Evolutionary conservation across 78 protist genomes (phyloP), one percentile per base, ranked within the genome.

Genomic region (Protostelium mycophagum): DNA sequence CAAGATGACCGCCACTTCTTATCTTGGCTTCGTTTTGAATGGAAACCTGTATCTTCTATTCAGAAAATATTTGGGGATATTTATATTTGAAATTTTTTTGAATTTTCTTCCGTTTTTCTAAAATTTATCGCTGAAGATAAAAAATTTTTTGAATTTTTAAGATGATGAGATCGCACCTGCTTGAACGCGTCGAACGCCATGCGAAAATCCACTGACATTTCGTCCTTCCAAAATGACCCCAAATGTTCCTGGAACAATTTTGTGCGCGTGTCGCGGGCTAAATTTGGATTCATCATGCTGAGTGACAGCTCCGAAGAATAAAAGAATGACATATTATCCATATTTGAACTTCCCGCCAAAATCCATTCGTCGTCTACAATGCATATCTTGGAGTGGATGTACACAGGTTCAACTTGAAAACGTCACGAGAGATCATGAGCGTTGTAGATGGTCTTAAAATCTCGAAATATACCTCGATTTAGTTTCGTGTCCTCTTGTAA

Each of bases 241-340:
- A 94, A 37, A 85, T 94, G 96, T 88, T 94, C 96, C 38, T 91
- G 85, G 86, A 93, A 90, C 34, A 94, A 35, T 34, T 88, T 87
- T 16, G 83, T 34, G 39, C 93, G 83, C 29, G 96, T 94, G 35
- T 94, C 91, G 37, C 31, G 86, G 39, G 94, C 93, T 28, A 94
- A 34, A n/a, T 1, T 34, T 36, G 93, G 92, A 36, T 90, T 91
- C 1, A 87, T 38, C 10, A 94, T 86, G 0, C 91, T 85, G 29
- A 87, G 84, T 63, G 88, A 85, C n/a, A 92, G 37, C 36, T 94
- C 96, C 25, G 92, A 88, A 0, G 96, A 90, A 23, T 91, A 91
- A 36, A 91, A 91, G 86, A 94, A 91, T 35, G 92, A 88, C 94
- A 94, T 90, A 34, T 91, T 92, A 36, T 94, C 96, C 96, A 94